phyloP scores from a whole-genome alignment of 352 stramenopile species.

The Phytophthora litchii region DNA sequence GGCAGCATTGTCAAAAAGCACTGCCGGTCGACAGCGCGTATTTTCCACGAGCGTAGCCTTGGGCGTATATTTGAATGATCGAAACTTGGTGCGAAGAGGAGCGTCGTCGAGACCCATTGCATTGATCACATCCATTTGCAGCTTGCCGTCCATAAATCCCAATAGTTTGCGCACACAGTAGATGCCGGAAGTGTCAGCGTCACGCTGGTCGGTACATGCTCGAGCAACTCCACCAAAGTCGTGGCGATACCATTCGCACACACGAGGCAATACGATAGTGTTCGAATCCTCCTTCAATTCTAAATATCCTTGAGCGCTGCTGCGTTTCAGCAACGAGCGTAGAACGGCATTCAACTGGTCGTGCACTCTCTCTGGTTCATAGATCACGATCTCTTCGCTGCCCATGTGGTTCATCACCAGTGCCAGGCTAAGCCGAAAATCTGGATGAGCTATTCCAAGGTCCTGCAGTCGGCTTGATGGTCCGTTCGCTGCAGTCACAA shows the following conservation, averaged over 20 bases:
- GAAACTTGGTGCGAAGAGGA: conserved; percentile 62
- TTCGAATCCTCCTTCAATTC: conserved; percentile 38
- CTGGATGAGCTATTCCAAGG: conserved; percentile 62
- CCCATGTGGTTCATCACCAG: conserved; percentile 61
- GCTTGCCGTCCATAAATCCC: conserved; percentile 58
- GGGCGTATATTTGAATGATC: conserved; percentile 57
- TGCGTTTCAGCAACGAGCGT: conserved; percentile 34
- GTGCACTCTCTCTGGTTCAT: conserved; percentile 52
- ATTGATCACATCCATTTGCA: conserved; percentile 54
- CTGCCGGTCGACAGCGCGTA: conserved; percentile 6
- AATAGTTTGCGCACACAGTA: conserved; percentile 79
- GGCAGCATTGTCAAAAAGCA: background rate
- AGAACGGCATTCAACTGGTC: conserved; percentile 75
- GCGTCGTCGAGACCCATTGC: conserved; percentile 48
- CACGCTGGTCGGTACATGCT: conserved; percentile 21
- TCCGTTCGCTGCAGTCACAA: conserved; percentile 22
- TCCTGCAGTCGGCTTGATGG: conserved; percentile 28
- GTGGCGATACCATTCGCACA: conserved; percentile 79
- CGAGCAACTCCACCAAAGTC: conserved; percentile 50
- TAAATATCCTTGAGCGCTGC: conserved; percentile 29
- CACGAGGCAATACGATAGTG: conserved; percentile 56
- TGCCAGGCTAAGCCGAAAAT: conserved; percentile 82
- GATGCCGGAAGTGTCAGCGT: conserved; percentile 34
- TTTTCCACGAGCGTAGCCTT: conserved; percentile 40
- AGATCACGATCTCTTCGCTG: conserved; percentile 25